Evolutionary conservation across 1,284 basidiomycete genomes (phyloP).

Genomic region (Leccinum pseudoinsigne): DNA sequence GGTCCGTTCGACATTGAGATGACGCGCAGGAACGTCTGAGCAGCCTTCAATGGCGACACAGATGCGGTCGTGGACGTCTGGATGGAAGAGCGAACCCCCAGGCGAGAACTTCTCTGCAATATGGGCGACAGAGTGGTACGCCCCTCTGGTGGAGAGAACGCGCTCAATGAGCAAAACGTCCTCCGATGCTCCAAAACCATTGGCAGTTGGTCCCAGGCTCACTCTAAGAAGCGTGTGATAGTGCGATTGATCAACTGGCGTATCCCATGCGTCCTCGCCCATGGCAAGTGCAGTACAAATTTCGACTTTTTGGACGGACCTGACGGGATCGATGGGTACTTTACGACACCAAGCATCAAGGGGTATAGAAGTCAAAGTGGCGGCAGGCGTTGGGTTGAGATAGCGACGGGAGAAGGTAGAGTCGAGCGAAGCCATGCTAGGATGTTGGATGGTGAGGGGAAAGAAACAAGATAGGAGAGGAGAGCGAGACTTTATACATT

Average conservation of each 20-base stretch:
- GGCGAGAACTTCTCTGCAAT: conserved; percentile 8
- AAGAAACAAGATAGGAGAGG: background rate
- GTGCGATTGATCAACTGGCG: background rate
- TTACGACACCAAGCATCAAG: background rate
- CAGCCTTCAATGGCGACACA: background rate
- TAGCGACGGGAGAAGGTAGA: background rate
- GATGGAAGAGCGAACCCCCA: background rate
- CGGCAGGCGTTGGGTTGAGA: background rate
- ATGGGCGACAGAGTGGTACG: conserved; percentile 8
- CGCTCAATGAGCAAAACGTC: conserved; percentile 18
- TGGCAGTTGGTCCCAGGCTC: background rate
- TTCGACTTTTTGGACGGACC: background rate
- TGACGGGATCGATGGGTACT: background rate
- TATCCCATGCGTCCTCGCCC: conserved; percentile 6
- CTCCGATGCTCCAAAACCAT: background rate
- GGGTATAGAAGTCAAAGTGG: background rate
- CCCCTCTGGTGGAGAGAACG: conserved; percentile 12
- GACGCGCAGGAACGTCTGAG: background rate
- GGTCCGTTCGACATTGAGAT: background rate
- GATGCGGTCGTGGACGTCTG: background rate
- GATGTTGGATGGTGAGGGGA: background rate
- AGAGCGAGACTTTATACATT: background rate
- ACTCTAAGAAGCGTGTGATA: conserved; percentile 12
- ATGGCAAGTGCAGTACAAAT: background rate
- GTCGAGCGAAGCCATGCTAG: background rate